Evolutionary conservation across 352 stramenopile species (phyloP).

Genomic region (Blastocystis hominis): DNA sequence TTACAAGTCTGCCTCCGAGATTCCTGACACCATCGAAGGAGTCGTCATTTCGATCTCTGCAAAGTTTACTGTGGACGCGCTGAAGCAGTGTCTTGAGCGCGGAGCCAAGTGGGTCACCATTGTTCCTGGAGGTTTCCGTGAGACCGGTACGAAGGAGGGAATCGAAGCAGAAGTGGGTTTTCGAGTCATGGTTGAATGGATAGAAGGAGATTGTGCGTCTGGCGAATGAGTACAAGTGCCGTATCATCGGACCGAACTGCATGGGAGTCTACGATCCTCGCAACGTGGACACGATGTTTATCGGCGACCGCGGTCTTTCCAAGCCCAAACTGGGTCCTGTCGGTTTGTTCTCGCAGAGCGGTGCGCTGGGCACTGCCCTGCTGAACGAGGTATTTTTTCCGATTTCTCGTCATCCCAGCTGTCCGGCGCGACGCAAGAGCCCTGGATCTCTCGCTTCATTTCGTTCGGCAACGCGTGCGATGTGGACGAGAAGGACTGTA

Average conservation of each 20-base stretch:
- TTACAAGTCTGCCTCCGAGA: conserved; percentile 34
- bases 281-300: conserved; percentile 49
- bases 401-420: background rate
- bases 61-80: conserved; percentile 43
- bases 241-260: conserved; percentile 50
- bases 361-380: background rate
- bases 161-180: conserved; percentile 1
- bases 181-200: background rate
- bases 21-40: conserved; percentile 40
- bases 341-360: conserved; percentile 37
- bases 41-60: conserved; percentile 36
- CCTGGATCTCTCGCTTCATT: conserved; percentile 53
- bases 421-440: conserved; percentile 3
- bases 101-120: conserved; percentile 52
- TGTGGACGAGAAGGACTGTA: conserved; percentile 54
- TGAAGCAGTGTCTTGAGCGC: conserved; percentile 49
- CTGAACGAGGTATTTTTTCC: conserved; percentile 15
- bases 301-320: conserved; percentile 10
- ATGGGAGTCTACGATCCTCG: conserved; percentile 53
- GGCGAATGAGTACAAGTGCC: conserved; percentile 19
- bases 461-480: conserved; percentile 42
- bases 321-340: conserved; percentile 27
- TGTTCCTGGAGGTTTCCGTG: conserved; percentile 32
- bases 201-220: conserved; percentile 48
- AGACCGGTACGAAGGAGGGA: conserved; percentile 50